A percentile compares a stretch with the other conserved stretches of the same genome.
Evolutionary conservation across 176 grass and related monocot species (phyloP).

Genomic region (Aegilops tauschii): DNA sequence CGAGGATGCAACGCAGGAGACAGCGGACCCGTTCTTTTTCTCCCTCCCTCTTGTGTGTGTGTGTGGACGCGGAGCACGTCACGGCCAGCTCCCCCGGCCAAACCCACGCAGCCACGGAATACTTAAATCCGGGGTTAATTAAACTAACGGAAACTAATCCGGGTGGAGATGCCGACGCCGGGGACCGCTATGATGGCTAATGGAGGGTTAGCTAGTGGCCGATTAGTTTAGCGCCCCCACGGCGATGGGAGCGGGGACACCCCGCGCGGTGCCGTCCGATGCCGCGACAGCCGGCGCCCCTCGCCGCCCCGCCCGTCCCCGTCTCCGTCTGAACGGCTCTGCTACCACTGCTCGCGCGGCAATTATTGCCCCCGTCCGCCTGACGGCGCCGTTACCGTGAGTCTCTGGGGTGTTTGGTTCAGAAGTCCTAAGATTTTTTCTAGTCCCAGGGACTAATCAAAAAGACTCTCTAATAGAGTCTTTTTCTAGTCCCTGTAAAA

Average conservation of each 20-base stretch:
- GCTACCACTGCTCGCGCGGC: background rate
- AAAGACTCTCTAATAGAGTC: too few relatives aligned
- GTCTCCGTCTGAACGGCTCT: background rate
- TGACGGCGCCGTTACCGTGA: background rate
- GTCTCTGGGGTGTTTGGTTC: too few relatives aligned
- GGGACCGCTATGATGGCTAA: conserved; percentile 2
- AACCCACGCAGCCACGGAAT: background rate
- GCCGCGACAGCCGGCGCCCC: conserved; percentile 33
- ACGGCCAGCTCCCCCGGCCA: background rate
- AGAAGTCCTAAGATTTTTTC: too few relatives aligned
- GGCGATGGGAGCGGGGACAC: conserved; percentile 19
- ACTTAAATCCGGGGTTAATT: background rate
- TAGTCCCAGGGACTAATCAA: too few relatives aligned
- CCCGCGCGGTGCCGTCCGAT: conserved; percentile 39
- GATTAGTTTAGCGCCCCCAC: conserved; percentile 21
- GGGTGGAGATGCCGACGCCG: background rate
- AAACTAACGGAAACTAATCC: background rate
- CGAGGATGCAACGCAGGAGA: conserved; percentile 14
- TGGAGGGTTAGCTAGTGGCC: background rate
- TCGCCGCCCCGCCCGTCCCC: background rate
- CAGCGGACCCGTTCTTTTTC: background rate
- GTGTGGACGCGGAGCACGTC: background rate
- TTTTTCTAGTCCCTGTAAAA: too few relatives aligned
- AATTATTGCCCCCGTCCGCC: conserved; percentile 21
- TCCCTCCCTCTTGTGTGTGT: background rate